Base-by-base conservation (phyloP, 148 eudicot genomes). In the Pharnaceum exiguum region DNA sequence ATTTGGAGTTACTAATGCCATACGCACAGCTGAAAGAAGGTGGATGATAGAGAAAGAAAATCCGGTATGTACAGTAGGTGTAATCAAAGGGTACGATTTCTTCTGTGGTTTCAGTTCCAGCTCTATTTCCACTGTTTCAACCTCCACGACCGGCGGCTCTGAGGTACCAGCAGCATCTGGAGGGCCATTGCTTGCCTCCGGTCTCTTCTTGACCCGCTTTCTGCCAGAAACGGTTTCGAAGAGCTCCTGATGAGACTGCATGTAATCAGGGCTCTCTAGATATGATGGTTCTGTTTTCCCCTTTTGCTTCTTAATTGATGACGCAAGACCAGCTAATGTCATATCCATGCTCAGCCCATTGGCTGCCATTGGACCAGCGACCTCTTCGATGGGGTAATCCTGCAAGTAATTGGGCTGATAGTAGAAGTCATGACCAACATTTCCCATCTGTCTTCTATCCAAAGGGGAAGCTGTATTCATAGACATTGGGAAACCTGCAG, bases 1-100 rank as follows among this genome's bases (percentile, higher is more conserved):
- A 72, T 71, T 80, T 51, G 83, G 62, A 67, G 80, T 83, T 43
- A 75, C 70, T 85, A 93, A 72, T 32, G 96, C 85, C 72, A 81
- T 56, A 19, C 96, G 94, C 46, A 88, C 90, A 51, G 96, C 95
- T 33, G 98, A 81, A 69, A 93, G 90, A 66, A 93, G 91, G 71
- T 88, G 95, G 47, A 83, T 70, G 47, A 93, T 67, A 50, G 98
- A 88, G 76, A 93, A 88, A 44, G 96, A 81, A 55, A 93, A 93
- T 63, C 76, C 95, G 54, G 82, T 72, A 63, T 85, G 96, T 51
- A 81, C 64, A 28, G 95, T 77, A 45, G 96, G 98, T 6, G 85
- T 83, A 47, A 88, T 93, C 55, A 75, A 61, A 59, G 67, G 74
- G 62, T 66, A 79, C 0, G 90, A 68, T 69, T 85, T 91, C 68